Base-by-base conservation (phyloP, 2,329 filamentous ascomycete species). In the Fusarium sp. region DNA sequence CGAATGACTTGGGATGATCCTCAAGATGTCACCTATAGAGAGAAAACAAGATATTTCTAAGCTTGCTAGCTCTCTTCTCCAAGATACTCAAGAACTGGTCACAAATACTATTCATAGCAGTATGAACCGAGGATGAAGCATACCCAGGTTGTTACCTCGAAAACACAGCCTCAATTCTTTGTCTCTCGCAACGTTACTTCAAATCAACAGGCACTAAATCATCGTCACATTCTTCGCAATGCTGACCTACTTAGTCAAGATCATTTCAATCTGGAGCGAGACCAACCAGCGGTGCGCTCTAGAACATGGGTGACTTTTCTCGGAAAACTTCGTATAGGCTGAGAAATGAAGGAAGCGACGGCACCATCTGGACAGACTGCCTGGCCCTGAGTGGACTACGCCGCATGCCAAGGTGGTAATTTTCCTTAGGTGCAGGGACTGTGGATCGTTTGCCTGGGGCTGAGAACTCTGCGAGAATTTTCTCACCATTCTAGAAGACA, bases 401-500 rank as follows among this genome's bases (percentile, higher is more conserved):
- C 50, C 50, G 50, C 34, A 29, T 42, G n/a, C 22, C 22, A 52
- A n/a, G 32, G 18, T 25, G 2, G 22, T n/a, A 40, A 16, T 40
- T 15, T 53, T n/a, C n/a, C 15, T 15, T 16, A 42, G 34, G 12
- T 20, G 18, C 38, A n/a, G 8, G 20, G 24, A 27, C 30, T 20
- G 50, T 42, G 50, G 50, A 29, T 53, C 50, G 16, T 42, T n/a
- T 29, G 24, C n/a, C 50, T 11, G 34, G 10, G 7, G 50, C 25
- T 40, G 18, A 34, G 4, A 16, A 0, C 3, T 3, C 7, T 18
- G 6, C 8, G 16, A 32, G n/a, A 24, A 16, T 8, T 34, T 22
- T 1, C 10, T 12, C 16, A 3, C 1, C 5, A 1, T 11, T 3
- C 8, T 14, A 8, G n/a, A 4, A n/a, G 5, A 5, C 10, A 6